A percentile compares a stretch with the other conserved stretches of the same genome.
Conservation (phyloP, 202 grass and related monocot species). For the Setaria viridis region DNA sequence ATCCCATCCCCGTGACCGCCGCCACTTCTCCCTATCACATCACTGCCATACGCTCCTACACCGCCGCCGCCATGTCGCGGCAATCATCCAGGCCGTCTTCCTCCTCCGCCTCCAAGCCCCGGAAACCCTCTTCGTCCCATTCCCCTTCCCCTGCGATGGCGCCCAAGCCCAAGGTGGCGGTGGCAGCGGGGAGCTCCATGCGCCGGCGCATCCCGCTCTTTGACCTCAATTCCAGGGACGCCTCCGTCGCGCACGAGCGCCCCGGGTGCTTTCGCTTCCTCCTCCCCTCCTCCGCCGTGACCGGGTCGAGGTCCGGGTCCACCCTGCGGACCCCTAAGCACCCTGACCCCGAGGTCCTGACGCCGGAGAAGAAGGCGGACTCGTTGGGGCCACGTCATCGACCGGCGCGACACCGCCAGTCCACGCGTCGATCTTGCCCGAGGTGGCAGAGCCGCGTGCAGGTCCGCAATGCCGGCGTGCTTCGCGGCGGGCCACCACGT, state of each 20-base stretch:
- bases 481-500: constrained; percentile 82
- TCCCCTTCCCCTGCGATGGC: constrained; percentile 47
- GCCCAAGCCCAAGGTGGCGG: constrained; percentile 25
- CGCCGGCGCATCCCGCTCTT: constrained; percentile 53
- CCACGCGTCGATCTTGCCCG: constrained; percentile 84
- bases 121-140: constrained; percentile 18
- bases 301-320: constrained; percentile 27
- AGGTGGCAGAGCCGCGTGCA: constrained; percentile 59
- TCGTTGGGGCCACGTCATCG: constrained; percentile 33
- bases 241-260: constrained; percentile 33
- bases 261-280: constrained; percentile 53
- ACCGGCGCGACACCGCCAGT: constrained; percentile 75
- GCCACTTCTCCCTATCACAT: too few relatives aligned
- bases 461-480: constrained; percentile 67
- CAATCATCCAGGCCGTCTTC: too few relatives aligned
- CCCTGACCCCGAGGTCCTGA: constrained; percentile 47
- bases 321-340: constrained; percentile 37
- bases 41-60: constrained; percentile 15
- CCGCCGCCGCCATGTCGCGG: constrained; percentile 28
- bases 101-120: constrained; percentile 19
- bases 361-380: constrained; percentile 60
- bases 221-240: constrained; percentile 58
- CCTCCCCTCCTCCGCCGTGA: constrained; percentile 32
- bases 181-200: not conserved
- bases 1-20: not conserved